Evolutionary conservation across 129 eudicot genomes (phyloP).

Genomic region (Ambrosia artemisiifolia): DNA sequence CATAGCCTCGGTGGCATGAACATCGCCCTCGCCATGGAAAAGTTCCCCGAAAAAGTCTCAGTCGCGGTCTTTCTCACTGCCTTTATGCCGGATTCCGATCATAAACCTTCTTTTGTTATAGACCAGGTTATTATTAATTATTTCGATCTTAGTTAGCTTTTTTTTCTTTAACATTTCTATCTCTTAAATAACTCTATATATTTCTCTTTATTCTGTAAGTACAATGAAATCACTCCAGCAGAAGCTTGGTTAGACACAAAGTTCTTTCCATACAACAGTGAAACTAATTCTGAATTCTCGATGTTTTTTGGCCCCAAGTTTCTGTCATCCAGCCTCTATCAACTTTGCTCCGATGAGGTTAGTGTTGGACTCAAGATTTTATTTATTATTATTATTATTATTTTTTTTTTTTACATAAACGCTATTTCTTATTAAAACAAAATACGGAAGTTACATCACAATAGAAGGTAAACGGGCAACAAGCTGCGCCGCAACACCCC

Average conservation of each 20-base stretch:
- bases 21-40: slow-evolving; percentile 57
- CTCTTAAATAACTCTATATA: not conserved
- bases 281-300: slow-evolving; percentile 12
- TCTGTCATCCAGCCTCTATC: slow-evolving; percentile 42
- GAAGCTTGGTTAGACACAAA: slow-evolving; percentile 47
- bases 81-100: slow-evolving; percentile 59
- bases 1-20: slow-evolving; percentile 65
- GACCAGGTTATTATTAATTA: slow-evolving; percentile 27
- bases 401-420: too few species aligned
- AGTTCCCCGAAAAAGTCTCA: slow-evolving; percentile 51
- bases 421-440: too few species aligned
- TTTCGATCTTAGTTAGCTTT: not conserved
- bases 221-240: slow-evolving; percentile 21
- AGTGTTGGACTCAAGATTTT: not conserved
- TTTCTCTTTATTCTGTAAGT: not conserved
- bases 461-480: too few species aligned
- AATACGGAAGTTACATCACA: too few species aligned
- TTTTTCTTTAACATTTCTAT: not conserved
- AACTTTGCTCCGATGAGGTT: slow-evolving; percentile 48
- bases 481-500: too few species aligned
- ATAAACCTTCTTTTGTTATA: slow-evolving; percentile 36
- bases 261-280: slow-evolving; percentile 30
- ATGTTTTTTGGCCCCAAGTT: slow-evolving; percentile 51
- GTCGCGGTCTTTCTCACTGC: slow-evolving; percentile 53
- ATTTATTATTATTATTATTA: too few species aligned